A percentile compares a stretch with the other conserved stretches of the same genome.
Evolutionary conservation across 345 rosid genomes (phyloP).

Genomic region (Carallia pectinifolia): DNA sequence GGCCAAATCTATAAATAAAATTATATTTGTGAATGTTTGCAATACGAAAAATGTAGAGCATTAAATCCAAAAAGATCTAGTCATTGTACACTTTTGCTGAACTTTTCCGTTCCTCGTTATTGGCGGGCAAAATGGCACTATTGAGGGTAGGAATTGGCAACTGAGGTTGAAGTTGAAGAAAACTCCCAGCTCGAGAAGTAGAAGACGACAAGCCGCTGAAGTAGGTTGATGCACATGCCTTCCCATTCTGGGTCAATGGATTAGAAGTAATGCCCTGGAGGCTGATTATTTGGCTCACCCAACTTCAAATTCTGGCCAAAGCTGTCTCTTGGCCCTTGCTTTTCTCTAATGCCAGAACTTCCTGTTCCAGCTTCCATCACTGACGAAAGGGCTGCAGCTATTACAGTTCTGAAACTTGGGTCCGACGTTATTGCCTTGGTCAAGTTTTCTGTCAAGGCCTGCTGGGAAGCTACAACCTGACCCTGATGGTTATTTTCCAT

Average conservation of each 20-base stretch:
- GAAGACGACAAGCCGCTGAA: constrained; percentile 48
- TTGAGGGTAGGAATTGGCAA: constrained; percentile 50
- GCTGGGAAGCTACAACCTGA: constrained; percentile 30
- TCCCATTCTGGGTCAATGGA: constrained; percentile 29
- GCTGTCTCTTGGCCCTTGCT: constrained; percentile 1
- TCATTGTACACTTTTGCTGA: neutral
- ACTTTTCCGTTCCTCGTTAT: constrained; percentile 37
- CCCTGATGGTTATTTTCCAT: constrained; percentile 24
- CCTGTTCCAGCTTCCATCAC: constrained; percentile 46
- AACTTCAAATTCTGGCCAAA: constrained; percentile 21
- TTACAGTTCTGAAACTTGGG: constrained; percentile 22
- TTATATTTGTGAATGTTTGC: too few relatives aligned
- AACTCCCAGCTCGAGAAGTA: constrained; percentile 24
- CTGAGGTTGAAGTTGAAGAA: constrained; percentile 24
- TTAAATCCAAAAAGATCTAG: too few relatives aligned
- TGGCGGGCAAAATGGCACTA: constrained; percentile 35
- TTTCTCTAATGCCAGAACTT: neutral
- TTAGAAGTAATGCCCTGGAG: constrained; percentile 17
- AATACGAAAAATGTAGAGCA: too few relatives aligned
- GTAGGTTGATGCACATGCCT: constrained; percentile 48
- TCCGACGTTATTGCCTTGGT: constrained; percentile 20
- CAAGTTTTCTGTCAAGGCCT: constrained; percentile 22
- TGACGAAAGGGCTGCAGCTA: constrained; percentile 71
- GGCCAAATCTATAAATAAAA: too few relatives aligned
- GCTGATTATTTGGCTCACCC: constrained; percentile 2